A percentile compares a stretch with the other conserved stretches of the same genome.
phyloP scores from a whole-genome alignment of 169 alveolate genomes.

The Plasmodium billcollinsi region DNA sequence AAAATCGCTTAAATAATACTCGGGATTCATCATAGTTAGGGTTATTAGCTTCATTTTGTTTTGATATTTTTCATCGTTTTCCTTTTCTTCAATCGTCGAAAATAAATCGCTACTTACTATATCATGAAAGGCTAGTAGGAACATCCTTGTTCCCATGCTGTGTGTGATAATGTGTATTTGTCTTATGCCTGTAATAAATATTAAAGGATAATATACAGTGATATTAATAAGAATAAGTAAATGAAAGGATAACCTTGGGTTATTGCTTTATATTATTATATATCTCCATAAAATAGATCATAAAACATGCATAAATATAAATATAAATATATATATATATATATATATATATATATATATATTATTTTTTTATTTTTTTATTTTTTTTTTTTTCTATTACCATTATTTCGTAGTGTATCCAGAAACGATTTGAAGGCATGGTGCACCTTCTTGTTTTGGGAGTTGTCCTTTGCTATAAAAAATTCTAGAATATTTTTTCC shows the following conservation, averaged over 20 bases:
- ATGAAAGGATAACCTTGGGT: not conserved
- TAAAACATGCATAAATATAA: not conserved
- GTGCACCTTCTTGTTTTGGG: conserved; percentile 69
- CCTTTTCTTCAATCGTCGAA: conserved; percentile 80
- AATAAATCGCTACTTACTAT: conserved; percentile 78
- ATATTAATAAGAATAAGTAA: no score
- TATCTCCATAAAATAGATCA: not conserved
- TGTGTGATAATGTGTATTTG: conserved; percentile 89
- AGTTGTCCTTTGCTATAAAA: conserved; percentile 78
- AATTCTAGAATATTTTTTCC: conserved; percentile 79
- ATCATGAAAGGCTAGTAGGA: conserved; percentile 84
- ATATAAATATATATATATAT: conserved; percentile 3
- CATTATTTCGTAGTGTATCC: conserved; percentile 67
- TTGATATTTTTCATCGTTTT: conserved; percentile 21
- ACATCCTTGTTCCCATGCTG: conserved; percentile 87
- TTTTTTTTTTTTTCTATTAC: conserved; percentile 6
- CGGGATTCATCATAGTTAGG: conserved; percentile 88
- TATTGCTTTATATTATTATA: no score
- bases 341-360: not conserved
- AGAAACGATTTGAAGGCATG: conserved; percentile 79
- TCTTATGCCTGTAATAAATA: conserved; percentile 79
- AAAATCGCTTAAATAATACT: conserved; percentile 84
- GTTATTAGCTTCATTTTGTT: conserved; percentile 82
- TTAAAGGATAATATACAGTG: no score
- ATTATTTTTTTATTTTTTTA: not conserved